phyloP scores from a whole-genome alignment of 371 early-diverging fungal genomes.

The Syncephalastrum monosporum region DNA sequence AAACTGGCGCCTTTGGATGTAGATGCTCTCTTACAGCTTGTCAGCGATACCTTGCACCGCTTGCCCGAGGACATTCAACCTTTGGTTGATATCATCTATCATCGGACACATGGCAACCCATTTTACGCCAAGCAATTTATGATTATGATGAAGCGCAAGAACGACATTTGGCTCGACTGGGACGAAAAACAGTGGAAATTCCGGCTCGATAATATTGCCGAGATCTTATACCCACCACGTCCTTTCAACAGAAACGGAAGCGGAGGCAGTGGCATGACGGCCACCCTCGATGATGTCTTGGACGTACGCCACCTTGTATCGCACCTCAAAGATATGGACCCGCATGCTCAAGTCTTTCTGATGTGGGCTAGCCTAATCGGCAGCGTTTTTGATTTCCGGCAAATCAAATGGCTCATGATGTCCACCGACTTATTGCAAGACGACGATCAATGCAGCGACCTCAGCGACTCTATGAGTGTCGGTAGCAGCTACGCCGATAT shows the following conservation, averaged over 20 bases:
- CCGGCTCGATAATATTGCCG: slow-evolving; percentile 32
- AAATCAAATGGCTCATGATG: slow-evolving; percentile 40
- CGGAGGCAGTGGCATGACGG: slow-evolving; percentile 1
- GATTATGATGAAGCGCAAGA: slow-evolving; percentile 40
- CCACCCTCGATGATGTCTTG: slow-evolving; percentile 15
- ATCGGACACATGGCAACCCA: slow-evolving; percentile 44
- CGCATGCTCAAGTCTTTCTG: slow-evolving; percentile 26
- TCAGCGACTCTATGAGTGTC: slow-evolving; percentile 15
- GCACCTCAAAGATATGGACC: slow-evolving; percentile 35
- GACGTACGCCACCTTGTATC: slow-evolving; percentile 38
- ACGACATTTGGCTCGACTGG: slow-evolving; percentile 49
- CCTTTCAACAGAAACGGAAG: slow-evolving; percentile 2
- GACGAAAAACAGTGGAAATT: slow-evolving; percentile 41
- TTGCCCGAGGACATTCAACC: slow-evolving; percentile 21
- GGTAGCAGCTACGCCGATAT: slow-evolving; percentile 4
- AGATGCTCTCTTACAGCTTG: slow-evolving; percentile 27
- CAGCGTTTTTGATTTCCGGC: slow-evolving; percentile 33
- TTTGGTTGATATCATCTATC: slow-evolving; percentile 30
- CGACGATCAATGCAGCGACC: slow-evolving; percentile 17
- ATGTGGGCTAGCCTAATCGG: slow-evolving; percentile 50
- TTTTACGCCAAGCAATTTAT: slow-evolving; percentile 44
- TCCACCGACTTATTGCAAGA: slow-evolving; percentile 17
- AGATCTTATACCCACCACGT: slow-evolving; percentile 18
- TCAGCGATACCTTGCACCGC: slow-evolving; percentile 35
- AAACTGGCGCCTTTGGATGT: slow-evolving; percentile 23